Evolutionary conservation across 2,329 filamentous ascomycete species (phyloP), one percentile per base, ranked within the genome.

Genomic region (Botrytis galanthina): DNA sequence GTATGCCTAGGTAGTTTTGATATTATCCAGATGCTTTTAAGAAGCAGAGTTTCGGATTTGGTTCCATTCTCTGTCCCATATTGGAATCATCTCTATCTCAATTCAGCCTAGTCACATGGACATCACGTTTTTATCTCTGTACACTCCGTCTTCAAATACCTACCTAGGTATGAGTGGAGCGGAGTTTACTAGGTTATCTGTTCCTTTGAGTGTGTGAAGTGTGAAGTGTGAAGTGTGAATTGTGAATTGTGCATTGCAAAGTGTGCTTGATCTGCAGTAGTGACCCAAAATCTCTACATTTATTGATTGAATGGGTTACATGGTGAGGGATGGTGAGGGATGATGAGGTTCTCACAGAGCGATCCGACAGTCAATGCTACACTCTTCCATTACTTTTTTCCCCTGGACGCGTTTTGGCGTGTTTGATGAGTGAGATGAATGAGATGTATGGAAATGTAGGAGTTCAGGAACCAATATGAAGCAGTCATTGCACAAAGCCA

Each of bases 341-440:
- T 22, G 14, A n/a, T 51, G 48, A 54, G 51, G 51, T 29, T 66
- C 37, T 22, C 5, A 32, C 22, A 37, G 63, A 29, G 32, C 32
- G 44, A 51, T n/a, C 14, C 42, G 63, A 51, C 8, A 37, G 29
- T 67, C 26, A 48, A 66, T 66, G 62, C 62, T 66, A 66, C 62
- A 26, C 9, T 2, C 3, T 16, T 35, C 62, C 7, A 35, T 4
- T 66, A 22, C 48, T 29, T 59, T 42, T 32, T 16, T 2, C 22
- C 35, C 20, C 42, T 39, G 26, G 16, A 70, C 67, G 67, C 67
- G 67, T 70, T 70, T 70, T 59, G 48, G 67, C 67, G 67, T 59
- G 66, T 51, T 22, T 32, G 48, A 59, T 69, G 46, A 29, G 16
- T 20, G 22, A 42, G 32, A n/a, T 42, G 26, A 26, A n/a, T 32